phyloP scores from a whole-genome alignment of 2,329 filamentous ascomycete genomes.

The Cladosporium cucumerinum region DNA sequence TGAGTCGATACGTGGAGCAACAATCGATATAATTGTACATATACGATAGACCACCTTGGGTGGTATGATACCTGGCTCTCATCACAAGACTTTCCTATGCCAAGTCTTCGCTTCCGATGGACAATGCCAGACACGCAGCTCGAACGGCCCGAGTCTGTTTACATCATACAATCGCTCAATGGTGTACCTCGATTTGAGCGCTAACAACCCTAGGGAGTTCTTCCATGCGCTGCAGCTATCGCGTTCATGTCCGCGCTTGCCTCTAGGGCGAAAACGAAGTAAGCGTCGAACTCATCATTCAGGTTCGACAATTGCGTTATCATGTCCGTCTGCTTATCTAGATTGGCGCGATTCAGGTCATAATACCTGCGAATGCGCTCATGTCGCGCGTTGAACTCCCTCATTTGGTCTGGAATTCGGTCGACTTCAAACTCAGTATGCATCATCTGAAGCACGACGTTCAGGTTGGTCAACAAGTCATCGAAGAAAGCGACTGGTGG shows the following conservation, averaged over 20 bases:
- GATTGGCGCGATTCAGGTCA: not conserved
- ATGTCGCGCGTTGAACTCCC: not conserved
- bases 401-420: not conserved
- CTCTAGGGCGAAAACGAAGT: not conserved
- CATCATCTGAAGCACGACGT: not conserved
- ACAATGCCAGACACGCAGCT: not conserved
- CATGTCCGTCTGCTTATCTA: too few relatives aligned
- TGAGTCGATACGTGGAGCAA: constrained; percentile 44
- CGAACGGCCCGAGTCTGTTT: not conserved
- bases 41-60: not conserved
- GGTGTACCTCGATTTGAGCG: not conserved
- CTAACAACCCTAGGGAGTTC: not conserved
- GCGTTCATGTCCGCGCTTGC: not conserved
- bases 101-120: not conserved
- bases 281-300: not conserved
- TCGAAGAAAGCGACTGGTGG: not conserved
- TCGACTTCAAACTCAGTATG: not conserved
- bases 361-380: not conserved
- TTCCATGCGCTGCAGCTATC: not conserved
- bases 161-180: not conserved
- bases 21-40: constrained; percentile 22
- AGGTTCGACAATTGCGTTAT: not conserved
- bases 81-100: not conserved
- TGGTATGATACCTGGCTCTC: not conserved
- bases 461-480: not conserved